Base-by-base conservation (phyloP, 2,329 filamentous ascomycete genomes). In the Colletotrichum sp. region DNA sequence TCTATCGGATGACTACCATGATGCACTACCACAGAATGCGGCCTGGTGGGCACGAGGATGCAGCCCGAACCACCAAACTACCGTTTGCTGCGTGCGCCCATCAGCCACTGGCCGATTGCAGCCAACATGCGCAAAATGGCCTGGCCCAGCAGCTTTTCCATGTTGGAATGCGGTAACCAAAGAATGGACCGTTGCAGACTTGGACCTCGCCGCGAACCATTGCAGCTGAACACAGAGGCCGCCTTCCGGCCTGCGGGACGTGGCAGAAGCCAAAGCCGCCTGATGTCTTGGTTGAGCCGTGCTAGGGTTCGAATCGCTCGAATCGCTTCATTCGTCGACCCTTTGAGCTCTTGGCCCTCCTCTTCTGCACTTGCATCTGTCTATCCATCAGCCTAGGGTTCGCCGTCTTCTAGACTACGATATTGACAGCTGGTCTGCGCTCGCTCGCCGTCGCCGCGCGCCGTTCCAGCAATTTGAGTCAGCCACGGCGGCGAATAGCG, bases 161-260 rank as follows among this genome's bases (percentile, higher is more conserved):
- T 52, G 43, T 3, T 48, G 62, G 43, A 36, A 74, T 56, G 65
- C 58, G 73, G 73, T 21, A 76, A 8, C 60, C 58, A 30, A 18
- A 64, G 73, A 76, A 73, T 76, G 73, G 36, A 65, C 70, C 65
- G 70, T 73, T 76, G 73, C 70, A 76, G 65, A 70, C 73, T 34
- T 55, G 62, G 56, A 66, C 34, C 61, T 38, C 12, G 43, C 34
- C 67, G 28, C 48, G 43, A 52, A 60, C 67, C 66, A 12, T 21
- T 24, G 24, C 56, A 66, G 72, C 61, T 74, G 68, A 34, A 67
- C n/a, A 38, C 21, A 62, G 69, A 71, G 69, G 26, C 62, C 30
- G 62, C 61, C 55, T 5, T 36, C 62, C 69, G 67, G 52, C 71
- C 30, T 32, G 28, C 43, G 36, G 43, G 43, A 72, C 38, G 62